Evolutionary conservation across 441 rosid genomes (phyloP).

Genomic region (Pelargonium fulgidum): DNA sequence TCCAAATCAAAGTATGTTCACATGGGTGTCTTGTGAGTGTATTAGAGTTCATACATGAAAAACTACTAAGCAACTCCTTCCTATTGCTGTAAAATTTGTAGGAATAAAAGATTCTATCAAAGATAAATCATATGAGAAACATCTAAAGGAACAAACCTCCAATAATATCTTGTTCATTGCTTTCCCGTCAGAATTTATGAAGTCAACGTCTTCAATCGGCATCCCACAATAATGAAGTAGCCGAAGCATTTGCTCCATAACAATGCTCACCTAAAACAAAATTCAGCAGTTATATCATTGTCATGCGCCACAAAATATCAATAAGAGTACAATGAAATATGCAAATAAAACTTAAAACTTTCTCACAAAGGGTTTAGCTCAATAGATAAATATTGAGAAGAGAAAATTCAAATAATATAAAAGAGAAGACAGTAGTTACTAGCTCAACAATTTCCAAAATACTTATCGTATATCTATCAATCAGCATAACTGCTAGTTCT

Average conservation of each 20-base stretch:
- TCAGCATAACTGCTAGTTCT: background rate
- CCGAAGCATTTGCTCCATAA: slow-evolving; percentile 96
- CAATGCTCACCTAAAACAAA: slow-evolving; percentile 65
- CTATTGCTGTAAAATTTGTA: background rate
- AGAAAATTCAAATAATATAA: background rate
- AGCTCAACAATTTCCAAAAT: background rate
- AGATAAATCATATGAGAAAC: background rate
- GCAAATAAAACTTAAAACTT: background rate
- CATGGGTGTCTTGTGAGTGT: background rate
- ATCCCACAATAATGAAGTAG: slow-evolving; percentile 81
- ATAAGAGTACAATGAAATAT: background rate
- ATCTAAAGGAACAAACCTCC: slow-evolving; percentile 50
- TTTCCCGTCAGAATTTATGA: slow-evolving; percentile 86
- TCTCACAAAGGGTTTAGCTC: background rate
- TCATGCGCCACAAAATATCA: background rate
- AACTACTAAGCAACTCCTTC: background rate
- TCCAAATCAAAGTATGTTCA: background rate
- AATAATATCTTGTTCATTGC: slow-evolving; percentile 74
- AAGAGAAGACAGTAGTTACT: background rate
- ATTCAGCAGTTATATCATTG: background rate
- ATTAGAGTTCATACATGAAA: background rate
- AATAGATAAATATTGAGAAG: background rate
- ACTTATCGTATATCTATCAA: background rate
- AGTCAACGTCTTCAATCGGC: slow-evolving; percentile 84
- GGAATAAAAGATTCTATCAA: slow-evolving; percentile 5